Evolutionary conservation across 2,329 filamentous ascomycete genomes (phyloP).

Genomic region (Chrysosphaeria jannelii): DNA sequence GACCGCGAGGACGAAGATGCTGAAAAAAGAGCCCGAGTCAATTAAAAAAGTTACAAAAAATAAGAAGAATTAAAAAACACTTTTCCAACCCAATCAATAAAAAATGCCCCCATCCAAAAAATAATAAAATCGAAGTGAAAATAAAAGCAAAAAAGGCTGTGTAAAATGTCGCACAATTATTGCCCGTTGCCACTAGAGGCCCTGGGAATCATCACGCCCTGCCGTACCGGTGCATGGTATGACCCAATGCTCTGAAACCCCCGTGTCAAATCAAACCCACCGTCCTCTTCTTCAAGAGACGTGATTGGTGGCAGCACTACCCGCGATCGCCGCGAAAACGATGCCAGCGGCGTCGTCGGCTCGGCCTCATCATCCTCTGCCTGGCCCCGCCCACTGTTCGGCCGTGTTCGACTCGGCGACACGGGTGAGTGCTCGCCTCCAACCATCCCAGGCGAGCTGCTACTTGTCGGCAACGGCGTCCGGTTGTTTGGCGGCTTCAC

Average conservation of each 20-base stretch:
- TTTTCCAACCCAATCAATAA: not conserved
- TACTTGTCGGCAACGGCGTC: slow-evolving; percentile 18
- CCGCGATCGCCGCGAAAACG: not conserved
- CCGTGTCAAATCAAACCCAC: slow-evolving; percentile 27
- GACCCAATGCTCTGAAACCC: slow-evolving; percentile 35
- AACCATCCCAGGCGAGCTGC: slow-evolving; percentile 21
- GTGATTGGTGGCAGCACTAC: slow-evolving; percentile 5
- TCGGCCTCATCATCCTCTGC: slow-evolving; percentile 1
- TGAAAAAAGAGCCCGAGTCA: not conserved
- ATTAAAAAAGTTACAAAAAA: slow-evolving; percentile 1
- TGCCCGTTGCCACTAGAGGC: slow-evolving; percentile 10
- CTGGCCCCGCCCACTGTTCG: too few relatives aligned
- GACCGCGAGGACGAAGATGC: slow-evolving; percentile 18
- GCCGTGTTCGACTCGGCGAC: slow-evolving; percentile 6
- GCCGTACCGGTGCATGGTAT: slow-evolving; percentile 24
- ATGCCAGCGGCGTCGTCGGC: not conserved
- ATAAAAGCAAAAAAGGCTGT: not conserved
- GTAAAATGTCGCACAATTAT: not conserved
- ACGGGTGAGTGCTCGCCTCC: slow-evolving; percentile 15
- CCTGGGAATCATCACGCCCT: slow-evolving; percentile 14
- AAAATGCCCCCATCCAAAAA: not conserved
- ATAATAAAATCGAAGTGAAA: not conserved
- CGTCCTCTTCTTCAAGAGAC: slow-evolving; percentile 15
- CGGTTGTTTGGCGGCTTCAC: slow-evolving; percentile 8
- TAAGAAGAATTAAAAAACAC: not conserved